Evolutionary conservation across 192 early-diverging fungal genomes (phyloP).

Genomic region (Chytriomyces sp.): DNA sequence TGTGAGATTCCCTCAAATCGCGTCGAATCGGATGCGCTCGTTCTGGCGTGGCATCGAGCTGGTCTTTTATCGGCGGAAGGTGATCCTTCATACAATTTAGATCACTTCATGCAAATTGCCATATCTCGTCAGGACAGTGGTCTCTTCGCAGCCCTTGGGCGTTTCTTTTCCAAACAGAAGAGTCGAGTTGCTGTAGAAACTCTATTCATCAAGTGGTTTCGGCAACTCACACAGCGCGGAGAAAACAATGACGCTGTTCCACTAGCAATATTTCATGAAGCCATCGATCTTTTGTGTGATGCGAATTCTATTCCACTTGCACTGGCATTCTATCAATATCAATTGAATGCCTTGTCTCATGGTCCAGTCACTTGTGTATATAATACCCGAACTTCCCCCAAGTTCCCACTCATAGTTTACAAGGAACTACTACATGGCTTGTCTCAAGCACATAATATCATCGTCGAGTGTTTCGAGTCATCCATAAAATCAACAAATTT

Average conservation of each 20-base stretch:
- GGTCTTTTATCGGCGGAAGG: not conserved
- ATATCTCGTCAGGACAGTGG: not conserved
- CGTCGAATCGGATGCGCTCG: not conserved
- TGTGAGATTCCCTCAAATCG: not conserved
- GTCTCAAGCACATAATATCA: not conserved
- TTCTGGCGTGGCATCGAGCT: not conserved
- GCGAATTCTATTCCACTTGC: not conserved
- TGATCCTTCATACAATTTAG: not conserved
- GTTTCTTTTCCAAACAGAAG: not conserved
- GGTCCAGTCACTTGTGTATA: not conserved
- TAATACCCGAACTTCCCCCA: not conserved
- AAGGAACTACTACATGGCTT: not conserved
- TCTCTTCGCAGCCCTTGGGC: not conserved
- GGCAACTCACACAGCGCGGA: not conserved
- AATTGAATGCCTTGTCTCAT: not conserved
- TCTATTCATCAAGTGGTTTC: not conserved
- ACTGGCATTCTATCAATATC: not conserved
- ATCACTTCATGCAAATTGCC: not conserved
- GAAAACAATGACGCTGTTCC: too few species aligned
- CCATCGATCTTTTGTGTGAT: not conserved
- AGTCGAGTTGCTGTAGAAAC: not conserved
- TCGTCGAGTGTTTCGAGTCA: not conserved
- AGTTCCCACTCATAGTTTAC: not conserved
- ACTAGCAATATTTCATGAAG: not conserved
- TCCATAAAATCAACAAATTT: not conserved